Evolutionary conservation across 179 eudicot species (phyloP).

Genomic region (Silene noctiflora): DNA sequence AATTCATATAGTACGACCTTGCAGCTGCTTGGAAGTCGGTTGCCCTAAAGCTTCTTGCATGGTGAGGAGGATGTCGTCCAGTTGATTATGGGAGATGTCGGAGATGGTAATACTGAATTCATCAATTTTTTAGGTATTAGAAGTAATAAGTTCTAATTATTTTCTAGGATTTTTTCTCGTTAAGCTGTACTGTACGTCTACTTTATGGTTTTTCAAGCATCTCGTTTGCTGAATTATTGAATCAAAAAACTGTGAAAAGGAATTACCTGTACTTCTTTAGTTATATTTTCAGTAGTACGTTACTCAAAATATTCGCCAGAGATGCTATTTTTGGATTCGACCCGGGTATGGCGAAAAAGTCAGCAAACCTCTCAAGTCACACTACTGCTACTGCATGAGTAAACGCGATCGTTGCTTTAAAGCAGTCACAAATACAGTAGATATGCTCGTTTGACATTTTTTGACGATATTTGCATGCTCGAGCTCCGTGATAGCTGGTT

Average conservation of each 20-base stretch:
- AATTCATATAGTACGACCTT: neutral
- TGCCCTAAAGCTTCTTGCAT: slow-evolving; percentile 7
- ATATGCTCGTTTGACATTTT: too few species aligned
- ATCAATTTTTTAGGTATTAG: slow-evolving; percentile 8
- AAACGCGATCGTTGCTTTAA: too few species aligned
- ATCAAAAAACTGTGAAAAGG: neutral
- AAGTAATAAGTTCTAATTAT: slow-evolving; percentile 10
- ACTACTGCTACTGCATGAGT: too few species aligned
- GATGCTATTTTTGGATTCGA: neutral
- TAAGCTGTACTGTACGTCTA: neutral
- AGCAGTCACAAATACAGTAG: too few species aligned
- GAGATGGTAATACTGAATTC: slow-evolving; percentile 17
- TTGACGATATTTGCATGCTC: too few species aligned
- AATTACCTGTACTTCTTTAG: neutral
- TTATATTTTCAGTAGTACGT: neutral
- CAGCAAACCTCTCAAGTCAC: too few species aligned
- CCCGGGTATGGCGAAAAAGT: neutral
- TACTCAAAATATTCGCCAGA: neutral
- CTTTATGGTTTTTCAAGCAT: neutral
- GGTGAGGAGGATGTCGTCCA: slow-evolving; percentile 7
- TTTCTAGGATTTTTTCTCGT: slow-evolving; percentile 3
- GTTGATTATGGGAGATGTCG: slow-evolving; percentile 23
- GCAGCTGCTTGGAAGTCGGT: neutral
- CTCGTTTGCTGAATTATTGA: neutral
- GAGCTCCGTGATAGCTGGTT: too few species aligned